Percentiles rank a stretch among this genome's conserved stretches.
Evolutionary conservation across 768 basidiomycete genomes (phyloP).

Genomic region (Lyophyllum shimeji): DNA sequence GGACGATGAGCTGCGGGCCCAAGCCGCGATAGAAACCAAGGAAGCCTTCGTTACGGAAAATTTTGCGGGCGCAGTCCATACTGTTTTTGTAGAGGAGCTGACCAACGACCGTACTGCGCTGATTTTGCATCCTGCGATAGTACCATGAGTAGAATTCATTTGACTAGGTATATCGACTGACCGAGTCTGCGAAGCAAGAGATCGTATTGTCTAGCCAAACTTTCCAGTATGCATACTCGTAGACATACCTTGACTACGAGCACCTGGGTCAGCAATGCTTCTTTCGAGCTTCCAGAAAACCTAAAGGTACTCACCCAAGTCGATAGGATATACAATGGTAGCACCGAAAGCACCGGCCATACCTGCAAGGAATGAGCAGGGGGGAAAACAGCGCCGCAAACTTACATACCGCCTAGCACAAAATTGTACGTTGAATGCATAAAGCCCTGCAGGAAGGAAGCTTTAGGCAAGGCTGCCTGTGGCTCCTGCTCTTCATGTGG

Average conservation of each 20-base stretch:
- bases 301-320: slow-evolving; percentile 62
- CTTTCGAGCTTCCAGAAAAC: background rate
- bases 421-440: slow-evolving; percentile 84
- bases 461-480: slow-evolving; percentile 24
- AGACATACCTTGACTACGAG: slow-evolving; percentile 67
- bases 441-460: slow-evolving; percentile 54
- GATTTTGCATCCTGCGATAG: slow-evolving; percentile 85
- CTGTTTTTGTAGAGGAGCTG: slow-evolving; percentile 98
- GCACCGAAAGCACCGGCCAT: slow-evolving; percentile 93
- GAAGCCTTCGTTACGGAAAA: slow-evolving; percentile 92
- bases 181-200: slow-evolving; percentile 50
- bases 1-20: slow-evolving; percentile 88
- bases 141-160: background rate
- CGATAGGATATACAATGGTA: slow-evolving; percentile 97
- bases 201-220: background rate
- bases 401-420: slow-evolving; percentile 67
- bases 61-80: slow-evolving; percentile 89
- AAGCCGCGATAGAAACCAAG: slow-evolving; percentile 96
- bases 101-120: slow-evolving; percentile 93
- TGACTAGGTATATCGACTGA: slow-evolving; percentile 24
- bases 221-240: background rate
- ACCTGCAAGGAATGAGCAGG: slow-evolving; percentile 44
- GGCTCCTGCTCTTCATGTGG: slow-evolving; percentile 55
- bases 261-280: slow-evolving; percentile 10
- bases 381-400: background rate